These are phyloP conservation scores for Fusarium oligoseptatum DNA, from an alignment of 2,329 filamentous ascomycete genomes.

Conservation along the genomic window DNA sequence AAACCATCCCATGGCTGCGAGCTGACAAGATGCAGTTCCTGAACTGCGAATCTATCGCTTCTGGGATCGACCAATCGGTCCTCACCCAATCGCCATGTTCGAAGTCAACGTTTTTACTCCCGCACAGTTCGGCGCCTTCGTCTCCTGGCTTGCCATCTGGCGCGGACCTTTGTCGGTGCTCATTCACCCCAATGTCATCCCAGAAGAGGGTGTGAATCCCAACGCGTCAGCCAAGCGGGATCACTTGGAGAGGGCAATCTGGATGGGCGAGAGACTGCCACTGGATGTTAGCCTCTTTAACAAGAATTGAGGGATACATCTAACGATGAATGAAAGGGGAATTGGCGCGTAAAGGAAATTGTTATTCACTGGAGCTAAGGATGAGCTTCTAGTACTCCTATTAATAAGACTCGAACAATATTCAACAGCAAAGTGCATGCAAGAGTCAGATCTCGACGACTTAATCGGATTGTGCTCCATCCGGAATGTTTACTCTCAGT, in stretches of 20 bases:
- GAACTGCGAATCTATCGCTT: slow-evolving; percentile 86
- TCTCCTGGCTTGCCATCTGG: slow-evolving; percentile 87
- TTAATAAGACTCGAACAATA: not conserved
- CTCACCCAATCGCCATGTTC: slow-evolving; percentile 89
- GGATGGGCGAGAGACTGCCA: slow-evolving; percentile 77
- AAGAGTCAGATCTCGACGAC: not conserved
- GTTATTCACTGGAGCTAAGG: not conserved
- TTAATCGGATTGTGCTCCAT: not conserved
- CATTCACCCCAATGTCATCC: slow-evolving; percentile 85
- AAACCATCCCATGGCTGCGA: not conserved
- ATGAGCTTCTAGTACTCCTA: not conserved
- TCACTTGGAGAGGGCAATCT: slow-evolving; percentile 77
- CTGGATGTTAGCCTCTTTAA: slow-evolving; percentile 59
- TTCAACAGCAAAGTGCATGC: not conserved
- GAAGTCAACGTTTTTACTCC: slow-evolving; percentile 91
- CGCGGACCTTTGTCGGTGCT: slow-evolving; percentile 83
- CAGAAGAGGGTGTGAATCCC: slow-evolving; percentile 51
- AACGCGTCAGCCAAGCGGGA: slow-evolving; percentile 61
- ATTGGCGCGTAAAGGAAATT: not conserved
- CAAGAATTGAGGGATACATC: not conserved
- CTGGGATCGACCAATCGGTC: slow-evolving; percentile 83
- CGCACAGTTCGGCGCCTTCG: slow-evolving; percentile 88
- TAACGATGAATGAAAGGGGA: not conserved
- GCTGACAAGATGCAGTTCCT: slow-evolving; percentile 69
- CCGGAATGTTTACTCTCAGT: not conserved